Evolutionary conservation across 208 protist genomes (phyloP), one percentile per base, ranked within the genome.

Genomic region (Leishmania aethiopica): DNA sequence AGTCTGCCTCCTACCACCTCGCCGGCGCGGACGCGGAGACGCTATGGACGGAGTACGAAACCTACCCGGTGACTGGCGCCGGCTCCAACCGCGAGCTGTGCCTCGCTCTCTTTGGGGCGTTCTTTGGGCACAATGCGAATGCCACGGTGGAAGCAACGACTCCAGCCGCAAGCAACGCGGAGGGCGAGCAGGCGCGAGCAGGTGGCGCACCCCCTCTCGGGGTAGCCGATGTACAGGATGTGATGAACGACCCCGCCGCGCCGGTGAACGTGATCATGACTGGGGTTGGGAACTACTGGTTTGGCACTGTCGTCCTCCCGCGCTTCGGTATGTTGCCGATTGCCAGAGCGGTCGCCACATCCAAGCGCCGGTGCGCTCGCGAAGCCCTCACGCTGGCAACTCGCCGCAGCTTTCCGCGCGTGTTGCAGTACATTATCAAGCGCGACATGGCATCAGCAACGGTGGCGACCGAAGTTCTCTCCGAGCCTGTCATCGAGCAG

Each of bases 31-130:
- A 92, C 25, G 92, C 87, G 1, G 91, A 95, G 86, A 85, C 89
- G 83, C 78, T 98, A 45, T 98, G 92, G 93, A 91, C 86, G 13
- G 93, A 96, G 81, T 98, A 92, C 80, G 95, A 96, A 81, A 94
- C 91, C 13, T 88, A 96, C 78, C 76, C 86, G 2, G 67, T 86
- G 13, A 90, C 91, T 3, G 66, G 86, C 57, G 60, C 91, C 17
- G 60, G 49, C 45, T 86, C 86, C 1, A 59, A 82, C 6, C 82
- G 88, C 11, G 90, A 92, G 67, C 83, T 98, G 67, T 72, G 84
- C 15, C 53, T 92, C 28, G 88, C 93, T 66, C 90, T 98, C 62
- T 96, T 98, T 76, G 81, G 89, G 60, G 74, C 86, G 35, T 93
- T 97, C 69, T 91, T 95, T 73, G 94, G 94, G 35, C 49, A 78